Evolutionary conservation across 1,139 yeast species (phyloP), one percentile per base, ranked within the genome.

Genomic region (Zygosaccharomyces sapae): DNA sequence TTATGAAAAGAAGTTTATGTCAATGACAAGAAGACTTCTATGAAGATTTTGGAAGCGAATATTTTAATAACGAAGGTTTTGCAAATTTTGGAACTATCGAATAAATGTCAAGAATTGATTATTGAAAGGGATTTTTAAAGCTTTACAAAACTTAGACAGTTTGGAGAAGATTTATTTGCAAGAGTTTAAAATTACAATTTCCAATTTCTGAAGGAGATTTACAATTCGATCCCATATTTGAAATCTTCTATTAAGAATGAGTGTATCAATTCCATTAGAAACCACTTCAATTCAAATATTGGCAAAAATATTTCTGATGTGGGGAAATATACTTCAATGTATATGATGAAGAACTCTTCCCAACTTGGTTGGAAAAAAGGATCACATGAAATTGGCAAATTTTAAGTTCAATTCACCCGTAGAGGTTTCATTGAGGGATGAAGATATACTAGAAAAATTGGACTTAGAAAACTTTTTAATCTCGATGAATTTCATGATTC

Each of bases 391-490:
- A 13, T 74, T 86, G 48, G 67, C 72, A 10, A 74, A 77, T 13
- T 89, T 80, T 63, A 83, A 83, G 58, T 77, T 90, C 54, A 89
- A 89, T 62, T 86, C 96, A 0, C 88, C 96, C 0, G 87, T 89
- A 6, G 97, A 90, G 65, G 67, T 81, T 10, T 79, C 89, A 3
- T 72, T 84, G 65, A 72, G 95, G 56, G 82, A 80, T 50, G 58
- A 58, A 35, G 46, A 48, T 4, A 52, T 51, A 8, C 58, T 69
- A 30, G 55, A 55, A 3, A 47, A 60, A 8, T 57, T 69, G 6
- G 57, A 59, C 33, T 45, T 63, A 3, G 58, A 61, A 2, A 56
- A 60, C 12, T 61, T 62, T 48, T 65, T 29, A 81, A 83, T 48
- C 67, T 89, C 45, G 76, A 81, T 12, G 84, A 89, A 10, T 71